Evolutionary conservation across 257 asterid species (phyloP), one percentile per base, ranked within the genome.

Genomic region (Avicennia marina): DNA sequence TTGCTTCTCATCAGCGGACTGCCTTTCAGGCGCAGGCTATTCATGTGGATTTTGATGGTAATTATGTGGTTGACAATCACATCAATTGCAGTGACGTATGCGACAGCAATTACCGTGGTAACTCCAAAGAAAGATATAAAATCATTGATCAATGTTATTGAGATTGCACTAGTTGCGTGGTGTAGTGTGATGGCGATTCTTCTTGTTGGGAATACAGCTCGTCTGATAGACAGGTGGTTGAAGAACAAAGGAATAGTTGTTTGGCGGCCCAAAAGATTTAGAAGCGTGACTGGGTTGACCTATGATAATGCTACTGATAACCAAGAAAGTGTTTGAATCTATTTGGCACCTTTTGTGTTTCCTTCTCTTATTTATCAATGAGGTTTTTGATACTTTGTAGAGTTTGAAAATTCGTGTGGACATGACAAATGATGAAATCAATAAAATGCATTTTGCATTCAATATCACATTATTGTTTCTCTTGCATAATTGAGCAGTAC

Each of bases 21-120:
- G 53, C 89, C 93, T 3, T 76, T 83, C 21, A 58, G 22, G 32
- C 68, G 67, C 6, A 53, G 32, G 56, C 11, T 73, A 0, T 71
- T 75, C 47, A 46, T 76, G 72, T 80, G 84, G 89, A 46, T 60
- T 18, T 40, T 84, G 67, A 84, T 78, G 84, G 68, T 78, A 27
- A 58, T 72, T n/a, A 81, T 84, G 89, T 78, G 89, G 89, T 11
- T 65, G 16, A 67, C 84, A 2, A 22, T 84, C 9, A 66, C 80
- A 0, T 44, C 81, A 0, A 40, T 49, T 3, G 83, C 89, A 4
- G 59, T 63, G 2, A 78, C 84, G 7, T 84, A 66, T 19, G 80
- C 71, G 0, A 45, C 75, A 45, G 53, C 79, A 0, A 53, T 78
- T 7, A 53, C 33, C 4, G 76, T 61, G 16, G 60, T 75, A 15